Evolutionary conservation across 768 basidiomycete genomes (phyloP).

Genomic region (Neoboletus magnificus): DNA sequence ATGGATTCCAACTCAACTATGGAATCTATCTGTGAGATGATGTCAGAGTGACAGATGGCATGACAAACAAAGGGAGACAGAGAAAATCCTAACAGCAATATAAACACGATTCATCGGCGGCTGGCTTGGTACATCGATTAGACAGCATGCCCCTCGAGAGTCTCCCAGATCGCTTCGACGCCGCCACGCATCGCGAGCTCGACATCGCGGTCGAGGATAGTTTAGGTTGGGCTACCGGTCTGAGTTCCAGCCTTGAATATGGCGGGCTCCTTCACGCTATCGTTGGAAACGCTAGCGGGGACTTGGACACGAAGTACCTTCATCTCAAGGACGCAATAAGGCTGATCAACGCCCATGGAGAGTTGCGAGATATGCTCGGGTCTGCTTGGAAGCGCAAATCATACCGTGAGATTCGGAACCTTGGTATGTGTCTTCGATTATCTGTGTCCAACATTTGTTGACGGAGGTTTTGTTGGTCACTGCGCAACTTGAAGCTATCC

Average conservation of each 20-base stretch:
- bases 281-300: background rate
- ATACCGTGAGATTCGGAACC: slow-evolving; percentile 7
- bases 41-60: no score
- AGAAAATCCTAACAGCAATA: no score
- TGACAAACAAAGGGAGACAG: no score
- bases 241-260: background rate
- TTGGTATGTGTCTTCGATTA: background rate
- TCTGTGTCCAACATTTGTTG: no score
- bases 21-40: no score
- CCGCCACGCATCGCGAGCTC: background rate
- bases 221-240: background rate
- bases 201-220: background rate
- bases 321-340: rapidly evolving
- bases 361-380: background rate
- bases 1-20: no score
- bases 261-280: background rate
- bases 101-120: background rate
- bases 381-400: slow-evolving; percentile 1
- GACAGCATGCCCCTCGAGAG: background rate
- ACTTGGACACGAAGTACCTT: background rate
- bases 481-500: no score
- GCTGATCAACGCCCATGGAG: background rate
- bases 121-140: background rate
- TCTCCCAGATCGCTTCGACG: background rate
- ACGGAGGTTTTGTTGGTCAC: no score